Evolutionary conservation across 2,329 filamentous ascomycete species (phyloP).

Genomic region (Cladosporium sp.): DNA sequence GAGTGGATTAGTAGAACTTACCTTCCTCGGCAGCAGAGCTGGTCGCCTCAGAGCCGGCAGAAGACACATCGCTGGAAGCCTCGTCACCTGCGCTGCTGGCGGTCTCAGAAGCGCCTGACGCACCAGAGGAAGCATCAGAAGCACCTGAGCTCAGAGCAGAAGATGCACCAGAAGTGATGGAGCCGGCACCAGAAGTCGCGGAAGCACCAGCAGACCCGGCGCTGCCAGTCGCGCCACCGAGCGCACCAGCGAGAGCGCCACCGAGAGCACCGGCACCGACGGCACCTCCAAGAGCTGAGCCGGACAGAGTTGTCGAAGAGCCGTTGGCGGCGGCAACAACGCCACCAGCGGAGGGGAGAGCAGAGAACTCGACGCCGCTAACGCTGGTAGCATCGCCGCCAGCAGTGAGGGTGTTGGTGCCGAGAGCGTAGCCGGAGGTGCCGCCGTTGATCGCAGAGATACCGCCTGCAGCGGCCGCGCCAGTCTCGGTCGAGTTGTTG

Average conservation of each 20-base stretch:
- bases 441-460: slow-evolving; percentile 12
- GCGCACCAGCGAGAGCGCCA: slow-evolving; percentile 13
- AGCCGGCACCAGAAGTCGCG: slow-evolving; percentile 13
- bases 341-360: slow-evolving; percentile 22
- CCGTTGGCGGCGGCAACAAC: slow-evolving; percentile 20
- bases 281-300: slow-evolving; percentile 16
- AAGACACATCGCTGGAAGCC: neutral
- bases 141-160: slow-evolving; percentile 13
- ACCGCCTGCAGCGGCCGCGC: slow-evolving; percentile 11
- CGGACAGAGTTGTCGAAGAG: slow-evolving; percentile 19
- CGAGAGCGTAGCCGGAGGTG: slow-evolving; percentile 16
- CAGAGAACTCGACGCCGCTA: slow-evolving; percentile 14
- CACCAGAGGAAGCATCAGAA: slow-evolving; percentile 10
- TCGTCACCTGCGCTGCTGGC: neutral
- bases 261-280: slow-evolving; percentile 13
- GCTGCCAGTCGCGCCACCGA: slow-evolving; percentile 13
- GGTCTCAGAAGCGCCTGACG: neutral
- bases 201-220: slow-evolving; percentile 4
- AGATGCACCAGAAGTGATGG: slow-evolving; percentile 17
- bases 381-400: slow-evolving; percentile 12
- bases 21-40: neutral
- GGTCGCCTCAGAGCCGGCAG: slow-evolving; percentile 13
- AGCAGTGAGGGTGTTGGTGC: slow-evolving; percentile 17
- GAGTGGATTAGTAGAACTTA: slow-evolving; percentile 7
- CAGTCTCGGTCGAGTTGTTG: slow-evolving; percentile 11